phyloP scores from a whole-genome alignment of 2,329 filamentous ascomycete genomes.

The Drechslerella dactyloides region DNA sequence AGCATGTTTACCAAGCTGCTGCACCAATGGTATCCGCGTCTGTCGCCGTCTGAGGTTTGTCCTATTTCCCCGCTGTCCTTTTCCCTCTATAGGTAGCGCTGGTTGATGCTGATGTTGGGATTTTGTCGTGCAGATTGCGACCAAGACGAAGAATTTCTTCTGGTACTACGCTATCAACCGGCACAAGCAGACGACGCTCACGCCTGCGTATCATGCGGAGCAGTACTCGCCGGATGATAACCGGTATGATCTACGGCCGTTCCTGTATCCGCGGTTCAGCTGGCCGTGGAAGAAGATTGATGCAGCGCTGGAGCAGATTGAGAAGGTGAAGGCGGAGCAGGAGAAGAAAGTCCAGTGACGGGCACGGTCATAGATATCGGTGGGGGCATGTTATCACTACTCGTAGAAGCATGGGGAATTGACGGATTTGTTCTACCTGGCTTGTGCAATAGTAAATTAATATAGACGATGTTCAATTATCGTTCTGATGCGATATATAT shows the following conservation, averaged over 20 bases:
- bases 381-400: not conserved
- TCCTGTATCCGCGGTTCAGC: slow-evolving; percentile 59
- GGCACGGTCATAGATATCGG: not conserved
- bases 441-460: too few relatives aligned
- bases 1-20: slow-evolving; percentile 62
- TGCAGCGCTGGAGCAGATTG: slow-evolving; percentile 57
- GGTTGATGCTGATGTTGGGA: too few relatives aligned
- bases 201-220: slow-evolving; percentile 64
- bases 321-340: slow-evolving; percentile 54
- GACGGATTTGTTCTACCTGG: too few relatives aligned
- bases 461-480: too few relatives aligned
- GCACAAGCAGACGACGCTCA: slow-evolving; percentile 69
- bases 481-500: too few relatives aligned
- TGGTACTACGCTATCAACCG: slow-evolving; percentile 69
- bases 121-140: too few relatives aligned
- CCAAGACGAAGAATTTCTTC: slow-evolving; percentile 62
- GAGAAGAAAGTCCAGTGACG: slow-evolving; percentile 48
- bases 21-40: slow-evolving; percentile 63
- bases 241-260: slow-evolving; percentile 58
- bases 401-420: not conserved
- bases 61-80: too few relatives aligned
- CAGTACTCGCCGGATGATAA: slow-evolving; percentile 63
- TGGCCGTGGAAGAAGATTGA: slow-evolving; percentile 61
- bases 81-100: too few relatives aligned
- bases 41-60: slow-evolving; percentile 52